Evolutionary conservation across 768 basidiomycete species (phyloP).

Genomic region (Russula abietina): DNA sequence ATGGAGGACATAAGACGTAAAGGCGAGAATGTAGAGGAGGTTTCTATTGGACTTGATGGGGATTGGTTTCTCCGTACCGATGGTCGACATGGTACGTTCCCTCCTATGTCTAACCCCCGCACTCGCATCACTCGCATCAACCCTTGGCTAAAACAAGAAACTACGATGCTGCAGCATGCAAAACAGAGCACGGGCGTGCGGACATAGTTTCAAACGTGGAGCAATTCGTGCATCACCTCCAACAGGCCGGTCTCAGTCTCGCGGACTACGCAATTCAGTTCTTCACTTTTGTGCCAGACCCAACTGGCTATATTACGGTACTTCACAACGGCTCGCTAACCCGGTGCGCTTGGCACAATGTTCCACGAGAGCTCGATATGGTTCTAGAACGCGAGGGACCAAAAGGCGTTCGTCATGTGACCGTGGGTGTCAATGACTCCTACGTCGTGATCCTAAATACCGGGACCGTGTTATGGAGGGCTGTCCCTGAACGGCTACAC

Average conservation of each 20-base stretch:
- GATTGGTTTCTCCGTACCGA: no score
- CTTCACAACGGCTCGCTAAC: conserved; percentile 8
- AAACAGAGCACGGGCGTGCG: not conserved
- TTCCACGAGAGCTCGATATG: not conserved
- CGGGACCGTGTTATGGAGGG: not conserved
- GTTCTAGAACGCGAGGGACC: not conserved
- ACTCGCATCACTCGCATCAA: no score
- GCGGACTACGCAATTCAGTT: conserved; percentile 6
- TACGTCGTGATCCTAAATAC: conserved; percentile 12
- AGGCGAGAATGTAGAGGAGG: conserved; percentile 9
- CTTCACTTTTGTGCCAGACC: conserved; percentile 15
- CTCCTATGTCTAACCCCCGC: no score
- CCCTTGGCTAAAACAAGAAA: no score
- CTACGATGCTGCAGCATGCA: conserved; percentile 7
- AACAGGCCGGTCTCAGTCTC: no score
- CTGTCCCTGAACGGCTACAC: not conserved
- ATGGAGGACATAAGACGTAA: conserved; percentile 4
- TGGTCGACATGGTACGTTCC: no score
- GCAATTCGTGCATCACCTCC: not conserved
- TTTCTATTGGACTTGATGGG: no score
- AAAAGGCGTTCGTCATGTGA: conserved; percentile 15
- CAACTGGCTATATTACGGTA: conserved; percentile 9
- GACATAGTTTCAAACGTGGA: conserved; percentile 6
- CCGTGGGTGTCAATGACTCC: conserved; percentile 5
- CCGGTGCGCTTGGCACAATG: conserved; percentile 13